Conservation (phyloP, 805 yeast species). For the Peterozyma toletana region DNA sequence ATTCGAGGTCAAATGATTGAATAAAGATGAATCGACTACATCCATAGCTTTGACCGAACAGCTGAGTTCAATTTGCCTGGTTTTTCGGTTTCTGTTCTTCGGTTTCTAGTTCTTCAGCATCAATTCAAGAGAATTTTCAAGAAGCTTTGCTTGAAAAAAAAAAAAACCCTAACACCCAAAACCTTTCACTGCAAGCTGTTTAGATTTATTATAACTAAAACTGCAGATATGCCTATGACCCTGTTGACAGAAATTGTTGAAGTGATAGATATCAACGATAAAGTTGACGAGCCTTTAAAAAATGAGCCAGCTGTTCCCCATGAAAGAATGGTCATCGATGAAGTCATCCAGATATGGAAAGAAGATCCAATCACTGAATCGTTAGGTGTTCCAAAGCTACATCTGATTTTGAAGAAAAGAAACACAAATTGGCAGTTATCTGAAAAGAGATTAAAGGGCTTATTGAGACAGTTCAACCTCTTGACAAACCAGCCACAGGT, state of each 20-base stretch:
- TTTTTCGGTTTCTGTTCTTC: too few species aligned
- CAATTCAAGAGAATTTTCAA: too few species aligned
- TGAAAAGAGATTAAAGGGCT: slow-evolving; percentile 45
- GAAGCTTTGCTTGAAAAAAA: too few species aligned
- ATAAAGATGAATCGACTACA: not conserved
- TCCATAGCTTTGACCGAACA: too few species aligned
- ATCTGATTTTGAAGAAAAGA: slow-evolving; percentile 36
- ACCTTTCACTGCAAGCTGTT: not conserved
- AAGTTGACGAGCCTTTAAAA: too few species aligned
- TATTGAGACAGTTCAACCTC: slow-evolving; percentile 52
- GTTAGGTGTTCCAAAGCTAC: slow-evolving; percentile 47
- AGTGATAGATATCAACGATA: too few species aligned
- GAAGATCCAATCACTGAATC: slow-evolving; percentile 57
- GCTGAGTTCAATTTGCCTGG: too few species aligned
- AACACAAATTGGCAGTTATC: slow-evolving; percentile 60
- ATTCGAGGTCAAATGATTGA: not conserved
- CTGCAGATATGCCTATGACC: too few species aligned
- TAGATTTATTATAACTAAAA: too few species aligned
- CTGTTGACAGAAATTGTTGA: too few species aligned
- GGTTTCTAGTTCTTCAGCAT: too few species aligned
- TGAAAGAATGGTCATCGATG: slow-evolving; percentile 51
- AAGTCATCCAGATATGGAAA: slow-evolving; percentile 61
- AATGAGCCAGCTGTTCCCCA: slow-evolving; percentile 20
- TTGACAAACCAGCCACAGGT: slow-evolving; percentile 33
- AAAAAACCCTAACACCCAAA: not conserved